phyloP scores from a whole-genome alignment of 345 rosid genomes.

The Barbarea vulgaris region DNA sequence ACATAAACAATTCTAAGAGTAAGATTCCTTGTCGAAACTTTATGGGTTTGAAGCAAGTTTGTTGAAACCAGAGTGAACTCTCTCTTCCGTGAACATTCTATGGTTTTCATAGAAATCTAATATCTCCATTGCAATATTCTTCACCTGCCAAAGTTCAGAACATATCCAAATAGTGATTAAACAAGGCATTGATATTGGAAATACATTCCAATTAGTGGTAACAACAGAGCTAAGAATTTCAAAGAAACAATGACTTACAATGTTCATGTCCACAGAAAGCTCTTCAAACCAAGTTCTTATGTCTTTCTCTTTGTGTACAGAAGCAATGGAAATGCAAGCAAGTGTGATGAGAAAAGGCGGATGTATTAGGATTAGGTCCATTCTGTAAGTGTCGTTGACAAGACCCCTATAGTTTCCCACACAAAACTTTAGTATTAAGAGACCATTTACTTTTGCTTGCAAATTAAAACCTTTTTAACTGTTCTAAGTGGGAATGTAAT shows the following conservation, averaged over 20 bases:
- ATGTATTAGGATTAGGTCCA: slow-evolving; percentile 88
- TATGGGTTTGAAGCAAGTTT: slow-evolving; percentile 62
- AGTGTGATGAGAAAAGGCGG: slow-evolving; percentile 88
- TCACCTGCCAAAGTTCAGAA: slow-evolving; percentile 46
- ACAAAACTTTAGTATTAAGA: slow-evolving; percentile 9
- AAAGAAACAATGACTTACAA: slow-evolving; percentile 52
- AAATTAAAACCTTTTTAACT: slow-evolving; percentile 9
- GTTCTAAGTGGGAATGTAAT: not conserved
- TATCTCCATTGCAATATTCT: slow-evolving; percentile 59
- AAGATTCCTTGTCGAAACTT: not conserved
- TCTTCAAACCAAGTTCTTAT: slow-evolving; percentile 93
- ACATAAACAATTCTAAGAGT: not conserved
- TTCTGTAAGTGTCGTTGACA: slow-evolving; percentile 91
- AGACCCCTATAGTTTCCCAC: slow-evolving; percentile 73
- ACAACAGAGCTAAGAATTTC: no score
- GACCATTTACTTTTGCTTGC: not conserved
- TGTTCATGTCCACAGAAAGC: slow-evolving; percentile 94
- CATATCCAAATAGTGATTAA: not conserved
- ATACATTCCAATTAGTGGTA: not conserved
- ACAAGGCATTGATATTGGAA: not conserved
- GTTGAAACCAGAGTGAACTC: slow-evolving; percentile 48
- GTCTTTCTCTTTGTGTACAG: slow-evolving; percentile 75
- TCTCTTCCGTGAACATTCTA: slow-evolving; percentile 46
- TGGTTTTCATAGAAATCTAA: slow-evolving; percentile 56
- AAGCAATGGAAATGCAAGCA: slow-evolving; percentile 90